A percentile compares a stretch with the other conserved stretches of the same genome.
Evolutionary conservation across 192 early-diverging fungal genomes (phyloP).

Genomic region (Entomortierella chlamydospora): DNA sequence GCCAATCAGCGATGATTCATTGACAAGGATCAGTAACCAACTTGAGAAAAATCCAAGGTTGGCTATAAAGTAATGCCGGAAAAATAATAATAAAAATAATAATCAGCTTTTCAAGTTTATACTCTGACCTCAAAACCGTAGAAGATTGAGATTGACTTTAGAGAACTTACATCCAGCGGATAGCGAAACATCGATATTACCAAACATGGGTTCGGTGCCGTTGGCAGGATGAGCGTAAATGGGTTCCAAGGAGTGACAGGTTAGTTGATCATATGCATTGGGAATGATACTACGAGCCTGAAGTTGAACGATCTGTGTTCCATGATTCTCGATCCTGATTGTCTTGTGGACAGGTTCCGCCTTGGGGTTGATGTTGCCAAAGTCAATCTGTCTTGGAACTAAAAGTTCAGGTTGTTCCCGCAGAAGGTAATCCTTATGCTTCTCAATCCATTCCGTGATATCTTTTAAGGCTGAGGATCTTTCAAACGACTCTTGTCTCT

Average conservation of each 20-base stretch:
- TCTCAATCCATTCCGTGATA: conserved; percentile 48
- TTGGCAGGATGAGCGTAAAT: conserved; percentile 44
- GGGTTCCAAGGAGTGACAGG: conserved; percentile 13
- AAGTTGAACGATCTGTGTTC: conserved; percentile 32
- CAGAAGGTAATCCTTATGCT: conserved; percentile 40
- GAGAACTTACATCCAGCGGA: conserved; percentile 29
- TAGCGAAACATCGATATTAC: conserved; percentile 37
- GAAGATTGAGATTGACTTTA: background rate
- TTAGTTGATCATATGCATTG: conserved; percentile 35
- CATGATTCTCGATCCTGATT: conserved; percentile 46
- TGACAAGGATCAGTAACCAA: conserved; percentile 44
- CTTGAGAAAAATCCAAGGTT: conserved; percentile 51
- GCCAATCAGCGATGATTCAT: conserved; percentile 44
- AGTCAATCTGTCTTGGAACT: conserved; percentile 41
- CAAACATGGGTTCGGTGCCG: conserved; percentile 52
- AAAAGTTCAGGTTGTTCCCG: conserved; percentile 33
- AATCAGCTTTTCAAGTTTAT: background rate
- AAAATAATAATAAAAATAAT: background rate
- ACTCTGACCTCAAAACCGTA: background rate
- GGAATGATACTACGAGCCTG: conserved; percentile 41
- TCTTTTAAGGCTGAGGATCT: conserved; percentile 42
- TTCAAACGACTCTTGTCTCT: conserved; percentile 46
- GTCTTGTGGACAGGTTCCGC: conserved; percentile 24
- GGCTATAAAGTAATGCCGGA: conserved; percentile 24
- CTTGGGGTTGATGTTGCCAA: conserved; percentile 46